phyloP scores from a whole-genome alignment of 2,329 filamentous ascomycete species.

The Sarocladium oryzae region DNA sequence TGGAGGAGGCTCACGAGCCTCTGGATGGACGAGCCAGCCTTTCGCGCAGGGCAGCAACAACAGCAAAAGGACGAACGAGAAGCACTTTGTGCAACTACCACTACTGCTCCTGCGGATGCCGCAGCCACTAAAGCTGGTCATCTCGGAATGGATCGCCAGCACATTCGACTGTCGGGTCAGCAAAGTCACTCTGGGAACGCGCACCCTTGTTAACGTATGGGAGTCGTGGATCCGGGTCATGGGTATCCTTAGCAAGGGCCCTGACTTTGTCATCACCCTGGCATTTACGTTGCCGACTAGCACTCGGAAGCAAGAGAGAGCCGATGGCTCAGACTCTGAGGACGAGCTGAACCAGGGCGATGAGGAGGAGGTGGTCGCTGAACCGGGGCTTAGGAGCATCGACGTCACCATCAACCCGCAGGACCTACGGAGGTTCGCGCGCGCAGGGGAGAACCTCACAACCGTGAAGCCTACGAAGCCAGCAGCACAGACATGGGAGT shows the following conservation, averaged over 20 bases:
- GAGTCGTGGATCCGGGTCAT: conserved; percentile 43
- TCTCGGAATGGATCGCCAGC: conserved; percentile 44
- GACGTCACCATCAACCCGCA: conserved; percentile 45
- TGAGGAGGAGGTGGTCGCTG: conserved; percentile 7
- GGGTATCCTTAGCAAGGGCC: conserved; percentile 26
- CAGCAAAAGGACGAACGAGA: conserved; percentile 10
- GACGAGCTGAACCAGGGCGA: conserved; percentile 15
- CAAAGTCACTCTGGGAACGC: conserved; percentile 42
- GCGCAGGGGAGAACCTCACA: conserved; percentile 28
- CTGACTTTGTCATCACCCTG: conserved; percentile 44
- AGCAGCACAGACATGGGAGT: conserved; percentile 23
- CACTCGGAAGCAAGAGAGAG: conserved; percentile 13
- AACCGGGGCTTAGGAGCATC: conserved; percentile 32
- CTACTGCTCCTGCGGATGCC: conserved; percentile 52
- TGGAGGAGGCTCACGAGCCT: conserved; percentile 8
- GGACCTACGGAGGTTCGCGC: conserved; percentile 41
- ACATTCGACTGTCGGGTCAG: conserved; percentile 52
- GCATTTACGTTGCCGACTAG: conserved; percentile 38
- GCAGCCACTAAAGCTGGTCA: conserved; percentile 38
- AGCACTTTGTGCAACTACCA: conserved; percentile 40
- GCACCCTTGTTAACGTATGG: conserved; percentile 41
- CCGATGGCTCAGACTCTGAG: conserved; percentile 11
- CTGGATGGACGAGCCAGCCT: background rate
- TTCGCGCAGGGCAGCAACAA: background rate
- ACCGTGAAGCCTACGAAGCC: background rate